These are phyloP conservation scores for Chytriomyces sp. DNA, from an alignment of 192 early-diverging fungal genomes.

Conservation along the genomic window DNA sequence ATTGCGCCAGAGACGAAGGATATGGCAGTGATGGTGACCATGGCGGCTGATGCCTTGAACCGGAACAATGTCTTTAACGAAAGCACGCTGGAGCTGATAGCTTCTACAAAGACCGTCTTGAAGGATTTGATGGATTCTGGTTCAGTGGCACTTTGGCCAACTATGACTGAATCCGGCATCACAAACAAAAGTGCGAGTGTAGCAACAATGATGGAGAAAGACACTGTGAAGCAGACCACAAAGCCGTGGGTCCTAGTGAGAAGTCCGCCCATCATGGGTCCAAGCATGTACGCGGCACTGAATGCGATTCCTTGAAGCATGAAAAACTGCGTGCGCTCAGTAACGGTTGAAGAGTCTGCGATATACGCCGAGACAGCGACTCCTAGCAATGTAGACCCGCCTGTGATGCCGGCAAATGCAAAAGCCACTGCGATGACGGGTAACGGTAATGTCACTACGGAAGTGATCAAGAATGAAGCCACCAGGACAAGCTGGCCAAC, in stretches of 20 bases:
- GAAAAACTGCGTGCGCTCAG: conserved; percentile 15
- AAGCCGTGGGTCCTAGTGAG: background rate
- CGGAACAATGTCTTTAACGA: background rate
- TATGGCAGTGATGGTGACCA: conserved; percentile 4
- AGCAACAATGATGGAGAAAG: background rate
- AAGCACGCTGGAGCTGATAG: background rate
- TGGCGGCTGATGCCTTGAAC: background rate
- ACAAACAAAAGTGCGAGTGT: conserved; percentile 1
- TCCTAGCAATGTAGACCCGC: background rate
- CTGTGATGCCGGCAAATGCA: conserved; percentile 2
- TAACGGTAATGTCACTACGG: background rate
- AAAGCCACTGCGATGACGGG: background rate
- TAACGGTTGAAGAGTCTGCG: background rate
- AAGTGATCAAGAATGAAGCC: background rate
- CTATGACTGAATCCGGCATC: conserved; percentile 6
- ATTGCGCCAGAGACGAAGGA: background rate
- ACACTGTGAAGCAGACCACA: background rate
- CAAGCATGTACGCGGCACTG: background rate
- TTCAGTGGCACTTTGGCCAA: background rate
- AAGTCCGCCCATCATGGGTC: conserved; percentile 14
- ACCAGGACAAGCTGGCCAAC: background rate
- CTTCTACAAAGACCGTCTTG: conserved; percentile 4
- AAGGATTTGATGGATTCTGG: conserved; percentile 2
- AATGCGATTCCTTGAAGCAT: background rate
- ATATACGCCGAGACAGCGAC: conserved; percentile 14